phyloP scores from a whole-genome alignment of 805 yeast species.

The Lachancea waltii region DNA sequence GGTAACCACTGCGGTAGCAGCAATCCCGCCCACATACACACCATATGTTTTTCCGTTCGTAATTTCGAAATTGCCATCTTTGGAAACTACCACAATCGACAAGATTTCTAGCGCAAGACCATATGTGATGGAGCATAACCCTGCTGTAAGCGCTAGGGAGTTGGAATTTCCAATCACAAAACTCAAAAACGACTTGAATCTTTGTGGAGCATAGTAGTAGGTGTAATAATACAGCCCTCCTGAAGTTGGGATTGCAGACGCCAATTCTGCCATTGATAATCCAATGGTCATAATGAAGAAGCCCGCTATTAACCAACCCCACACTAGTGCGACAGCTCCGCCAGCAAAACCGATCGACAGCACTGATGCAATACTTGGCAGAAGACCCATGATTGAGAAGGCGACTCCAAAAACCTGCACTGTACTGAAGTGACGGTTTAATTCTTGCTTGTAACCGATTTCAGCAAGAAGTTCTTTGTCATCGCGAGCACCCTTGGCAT shows the following conservation, averaged over 20 bases:
- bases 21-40: slow-evolving; percentile 49
- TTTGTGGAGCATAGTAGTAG: slow-evolving; percentile 49
- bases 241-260: slow-evolving; percentile 57
- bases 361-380: slow-evolving; percentile 38
- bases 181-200: slow-evolving; percentile 40
- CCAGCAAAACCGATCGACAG: slow-evolving; percentile 44
- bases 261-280: slow-evolving; percentile 49
- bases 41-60: slow-evolving; percentile 50
- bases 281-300: slow-evolving; percentile 47
- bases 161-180: slow-evolving; percentile 57
- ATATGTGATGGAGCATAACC: slow-evolving; percentile 52
- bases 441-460: slow-evolving; percentile 68
- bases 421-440: slow-evolving; percentile 55
- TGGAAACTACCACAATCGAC: slow-evolving; percentile 41
- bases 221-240: slow-evolving; percentile 64
- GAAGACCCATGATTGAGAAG: slow-evolving; percentile 68
- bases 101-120: slow-evolving; percentile 50
- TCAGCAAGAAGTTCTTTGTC: slow-evolving; percentile 35
- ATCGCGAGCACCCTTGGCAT: slow-evolving; percentile 22
- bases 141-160: slow-evolving; percentile 53
- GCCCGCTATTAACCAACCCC: slow-evolving; percentile 56
- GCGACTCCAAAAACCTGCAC: slow-evolving; percentile 67
- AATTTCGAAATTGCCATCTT: slow-evolving; percentile 44
- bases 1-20: slow-evolving; percentile 44
- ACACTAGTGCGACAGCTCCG: slow-evolving; percentile 54